These are phyloP conservation scores for Solanum sparsipilum DNA, from an alignment of 257 asterid species.

Conservation along the genomic window DNA sequence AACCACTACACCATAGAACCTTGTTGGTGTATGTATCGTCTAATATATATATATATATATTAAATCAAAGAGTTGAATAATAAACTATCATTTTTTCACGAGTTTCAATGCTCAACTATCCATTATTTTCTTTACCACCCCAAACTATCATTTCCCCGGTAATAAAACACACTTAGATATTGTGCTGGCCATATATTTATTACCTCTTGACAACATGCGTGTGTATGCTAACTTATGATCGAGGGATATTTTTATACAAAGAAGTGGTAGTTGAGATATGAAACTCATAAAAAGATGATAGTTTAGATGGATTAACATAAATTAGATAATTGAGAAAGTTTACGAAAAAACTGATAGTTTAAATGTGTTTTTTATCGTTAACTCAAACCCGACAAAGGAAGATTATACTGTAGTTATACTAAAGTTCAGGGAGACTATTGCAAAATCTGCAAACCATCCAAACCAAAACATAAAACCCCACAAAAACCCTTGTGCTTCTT, in stretches of 20 bases:
- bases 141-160: too few relatives aligned
- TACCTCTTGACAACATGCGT: background rate
- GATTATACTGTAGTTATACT: background rate
- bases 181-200: too few relatives aligned
- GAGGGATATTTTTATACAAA: too few relatives aligned
- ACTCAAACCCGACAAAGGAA: too few relatives aligned
- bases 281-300: background rate
- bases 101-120: background rate
- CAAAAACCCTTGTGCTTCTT: background rate
- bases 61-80: too few relatives aligned
- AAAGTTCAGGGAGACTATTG: background rate
- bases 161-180: background rate
- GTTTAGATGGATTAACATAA: too few relatives aligned
- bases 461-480: background rate
- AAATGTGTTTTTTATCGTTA: too few relatives aligned
- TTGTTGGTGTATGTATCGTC: too few relatives aligned
- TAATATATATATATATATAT: too few relatives aligned
- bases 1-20: slow-evolving; percentile 78
- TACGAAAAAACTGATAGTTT: too few relatives aligned
- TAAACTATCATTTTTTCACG: background rate
- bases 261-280: background rate
- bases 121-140: background rate
- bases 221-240: too few relatives aligned
- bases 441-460: background rate
- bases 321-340: too few relatives aligned